Percentiles rank a stretch among this genome's conserved stretches.
These are phyloP conservation scores for Sphaerulina vaccinii DNA, from an alignment of 2,329 filamentous ascomycete genomes.

Conservation along the genomic window DNA sequence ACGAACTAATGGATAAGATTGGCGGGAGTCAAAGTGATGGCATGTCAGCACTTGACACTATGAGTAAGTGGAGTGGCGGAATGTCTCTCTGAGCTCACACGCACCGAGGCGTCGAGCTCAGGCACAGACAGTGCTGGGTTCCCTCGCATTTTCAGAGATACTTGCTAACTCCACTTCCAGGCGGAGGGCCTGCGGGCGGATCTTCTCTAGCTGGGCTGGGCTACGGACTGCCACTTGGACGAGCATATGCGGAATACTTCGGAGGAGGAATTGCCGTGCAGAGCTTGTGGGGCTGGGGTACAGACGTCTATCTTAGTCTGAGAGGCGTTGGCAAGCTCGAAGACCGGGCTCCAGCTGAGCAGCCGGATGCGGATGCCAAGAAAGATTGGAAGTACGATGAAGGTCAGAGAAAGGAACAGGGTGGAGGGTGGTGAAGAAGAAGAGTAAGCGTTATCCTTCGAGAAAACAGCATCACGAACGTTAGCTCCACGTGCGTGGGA, in stretches of 20 bases:
- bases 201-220: constrained; percentile 84
- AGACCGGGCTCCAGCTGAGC: too few relatives aligned
- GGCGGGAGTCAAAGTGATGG: constrained; percentile 39
- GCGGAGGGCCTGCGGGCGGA: constrained; percentile 67
- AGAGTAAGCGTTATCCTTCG: too few relatives aligned
- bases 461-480: too few relatives aligned
- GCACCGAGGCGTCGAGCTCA: too few relatives aligned
- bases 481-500: too few relatives aligned
- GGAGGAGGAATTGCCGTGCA: constrained; percentile 94
- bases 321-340: constrained; percentile 55
- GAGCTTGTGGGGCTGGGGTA: constrained; percentile 90
- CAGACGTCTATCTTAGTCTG: constrained; percentile 64
- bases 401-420: background rate
- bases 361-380: background rate
- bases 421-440: background rate
- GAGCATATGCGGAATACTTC: constrained; percentile 97
- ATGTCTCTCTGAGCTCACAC: too few relatives aligned
- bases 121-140: too few relatives aligned
- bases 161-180: too few relatives aligned
- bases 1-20: constrained; percentile 52
- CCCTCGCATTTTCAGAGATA: too few relatives aligned
- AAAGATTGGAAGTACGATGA: background rate
- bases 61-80: too few relatives aligned
- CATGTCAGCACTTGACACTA: constrained; percentile 70
- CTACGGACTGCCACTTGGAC: constrained; percentile 84